phyloP scores from a whole-genome alignment of 768 basidiomycete species.

The Pulveroboletus sp. region DNA sequence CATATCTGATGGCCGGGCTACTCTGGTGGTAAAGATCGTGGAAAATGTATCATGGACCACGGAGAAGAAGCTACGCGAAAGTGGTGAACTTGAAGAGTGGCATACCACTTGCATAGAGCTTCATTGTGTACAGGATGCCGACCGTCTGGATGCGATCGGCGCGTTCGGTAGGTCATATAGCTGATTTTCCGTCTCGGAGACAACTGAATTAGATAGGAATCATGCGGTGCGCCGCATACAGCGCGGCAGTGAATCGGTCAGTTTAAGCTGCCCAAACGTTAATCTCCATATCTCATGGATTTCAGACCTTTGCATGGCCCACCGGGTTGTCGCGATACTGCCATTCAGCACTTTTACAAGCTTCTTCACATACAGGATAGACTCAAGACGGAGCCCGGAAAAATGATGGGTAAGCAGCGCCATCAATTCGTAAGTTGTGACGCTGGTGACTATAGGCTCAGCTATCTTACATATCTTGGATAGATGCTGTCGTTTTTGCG shows the following conservation, averaged over 20 bases:
- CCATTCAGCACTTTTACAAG: constrained; percentile 85
- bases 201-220: constrained; percentile 39
- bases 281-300: not conserved
- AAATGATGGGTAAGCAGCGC: constrained; percentile 61
- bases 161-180: constrained; percentile 55
- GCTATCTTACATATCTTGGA: constrained; percentile 5
- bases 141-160: constrained; percentile 76
- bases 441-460: not conserved
- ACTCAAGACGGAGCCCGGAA: constrained; percentile 78
- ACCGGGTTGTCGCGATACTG: constrained; percentile 49
- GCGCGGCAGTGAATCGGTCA: constrained; percentile 50
- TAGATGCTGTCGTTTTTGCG: constrained; percentile 66
- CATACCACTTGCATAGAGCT: constrained; percentile 71
- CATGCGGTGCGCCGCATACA: constrained; percentile 69
- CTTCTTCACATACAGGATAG: constrained; percentile 68
- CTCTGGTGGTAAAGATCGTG: constrained; percentile 55
- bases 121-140: constrained; percentile 81
- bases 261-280: not conserved
- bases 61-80: constrained; percentile 63
- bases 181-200: not conserved
- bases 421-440: constrained; percentile 61
- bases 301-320: constrained; percentile 45
- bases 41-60: constrained; percentile 86
- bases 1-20: constrained; percentile 58
- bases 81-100: constrained; percentile 61